Base-by-base conservation (phyloP, 73 alveolate species). In the Uronychia setigera region DNA sequence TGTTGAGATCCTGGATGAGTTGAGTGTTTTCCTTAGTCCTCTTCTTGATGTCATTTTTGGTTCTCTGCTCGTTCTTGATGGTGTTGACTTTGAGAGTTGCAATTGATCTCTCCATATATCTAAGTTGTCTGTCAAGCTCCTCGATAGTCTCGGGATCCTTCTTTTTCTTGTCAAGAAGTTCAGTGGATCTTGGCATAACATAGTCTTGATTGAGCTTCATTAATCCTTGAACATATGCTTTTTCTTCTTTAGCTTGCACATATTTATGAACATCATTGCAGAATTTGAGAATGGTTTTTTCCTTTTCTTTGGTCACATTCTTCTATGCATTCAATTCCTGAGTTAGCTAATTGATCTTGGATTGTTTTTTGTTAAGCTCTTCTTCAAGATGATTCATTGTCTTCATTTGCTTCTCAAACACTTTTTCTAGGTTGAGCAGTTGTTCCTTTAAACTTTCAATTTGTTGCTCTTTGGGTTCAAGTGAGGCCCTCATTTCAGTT, bases 101-200 rank as follows among this genome's bases (percentile, higher is more conserved):
- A 25, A 95, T 94, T 5, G 97, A 86, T 75, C 96, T 90, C 82
- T 94, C 97, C 95, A 96, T 89, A 79, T 94, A 95, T 35, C 96
- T 86, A 0, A 96, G 86, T 82, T 96, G 92, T 75, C 98, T 88
- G 84, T 94, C 94, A 83, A 96, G 91, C 80, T 96, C 98, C 60
- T 96, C 98, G 1, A 96, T 67, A 28, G 96, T 89, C 59, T 95
- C 96, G 9, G 97, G 97, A 91, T 96, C 99, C 80, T 95, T 96
- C 82, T 93, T 85, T 25, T 91, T 87, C 83, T 94, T 90, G 59
- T 90, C 95, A 0, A 89, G 57, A 14, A 77, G 83, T 33, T 96
- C 96, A 58, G 94, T 92, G 33, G 95, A 97, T 77, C 94, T 76
- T 30, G 91, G 80, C 87, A 86, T 89, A 46, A 96, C 99, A 82